Evolutionary conservation across 352 stramenopile species (phyloP), one percentile per base, ranked within the genome.

Genomic region (Nothophytophthora sp.): DNA sequence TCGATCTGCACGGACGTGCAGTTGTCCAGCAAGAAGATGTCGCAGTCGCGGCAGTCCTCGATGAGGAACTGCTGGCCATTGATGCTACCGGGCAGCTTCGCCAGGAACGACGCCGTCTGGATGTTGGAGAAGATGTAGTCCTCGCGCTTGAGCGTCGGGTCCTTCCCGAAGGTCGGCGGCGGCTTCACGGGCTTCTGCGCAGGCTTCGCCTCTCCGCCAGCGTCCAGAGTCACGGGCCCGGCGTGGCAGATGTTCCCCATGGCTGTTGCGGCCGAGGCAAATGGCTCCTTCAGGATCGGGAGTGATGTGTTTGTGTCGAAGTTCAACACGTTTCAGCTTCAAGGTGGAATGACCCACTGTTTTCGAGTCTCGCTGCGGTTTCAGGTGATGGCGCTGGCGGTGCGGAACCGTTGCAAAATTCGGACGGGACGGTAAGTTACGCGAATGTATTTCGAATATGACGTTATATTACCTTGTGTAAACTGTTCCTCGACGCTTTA

Each of bases 21-120:
- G 56, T 89, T 62, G 52, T 92, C 82, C 27, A 92, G 51, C 47
- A 92, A 18, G 41, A 90, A 91, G 45, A 92, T 82, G 30, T 90
- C 76, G 51, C 80, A 91, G 55, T 85, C 77, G 39, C 55, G 44
- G 52, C 77, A 90, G 37, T 84, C 64, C 34, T 92, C 80, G 38
- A 92, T 63, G 45, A 92, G 60, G 56, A 92, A 92, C 49, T 92
- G 81, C 72, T 92, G 79, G 36, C 81, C 81, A 39, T 79, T 81
- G 52, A 92, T 71, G 42, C 42, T 77, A 23, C 81, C 81, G 2
- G 81, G 79, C 19, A 69, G 60, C 46, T 86, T 88, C 34, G 67
- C 41, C 16, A 90, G 63, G 33, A 70, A 66, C 3, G 63, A 72
- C 4, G 70, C 60, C 18, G 53, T 63, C 19, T 65, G 55, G 23